phyloP scores from a whole-genome alignment of 2,329 filamentous ascomycete genomes.

The Metarhizium guizhouense region DNA sequence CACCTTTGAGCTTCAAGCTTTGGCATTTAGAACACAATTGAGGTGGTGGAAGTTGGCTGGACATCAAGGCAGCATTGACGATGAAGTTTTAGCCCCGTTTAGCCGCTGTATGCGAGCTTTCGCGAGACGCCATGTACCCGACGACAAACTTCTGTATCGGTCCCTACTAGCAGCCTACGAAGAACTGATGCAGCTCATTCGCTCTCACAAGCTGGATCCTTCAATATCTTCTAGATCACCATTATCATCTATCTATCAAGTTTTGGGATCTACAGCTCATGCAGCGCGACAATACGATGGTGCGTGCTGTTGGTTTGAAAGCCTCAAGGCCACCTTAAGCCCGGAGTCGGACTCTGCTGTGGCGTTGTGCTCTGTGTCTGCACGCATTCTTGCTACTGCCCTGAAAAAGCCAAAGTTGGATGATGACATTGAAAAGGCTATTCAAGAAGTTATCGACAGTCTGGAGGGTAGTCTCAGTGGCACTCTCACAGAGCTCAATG shows the following conservation, averaged over 20 bases:
- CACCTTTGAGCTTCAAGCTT: conserved; percentile 53
- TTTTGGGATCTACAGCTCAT: conserved; percentile 40
- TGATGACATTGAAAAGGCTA: conserved; percentile 29
- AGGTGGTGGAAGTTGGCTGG: conserved; percentile 56
- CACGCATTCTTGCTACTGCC: conserved; percentile 45
- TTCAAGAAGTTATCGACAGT: conserved; percentile 40
- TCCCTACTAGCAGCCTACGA: conserved; percentile 23
- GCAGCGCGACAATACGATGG: conserved; percentile 36
- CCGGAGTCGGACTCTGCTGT: conserved; percentile 36
- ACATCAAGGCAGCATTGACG: conserved; percentile 50
- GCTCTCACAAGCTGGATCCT: conserved; percentile 23
- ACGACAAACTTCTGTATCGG: conserved; percentile 27
- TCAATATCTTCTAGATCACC: conserved; percentile 31
- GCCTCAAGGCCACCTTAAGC: conserved; percentile 30
- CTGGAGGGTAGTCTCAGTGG: conserved; percentile 53
- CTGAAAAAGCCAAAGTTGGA: conserved; percentile 34
- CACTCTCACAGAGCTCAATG: conserved; percentile 49
- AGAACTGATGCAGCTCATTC: conserved; percentile 22
- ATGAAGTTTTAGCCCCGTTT: conserved; percentile 58
- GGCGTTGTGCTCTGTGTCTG: conserved; percentile 41
- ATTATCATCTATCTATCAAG: conserved; percentile 40
- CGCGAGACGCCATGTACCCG: conserved; percentile 38
- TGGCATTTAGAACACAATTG: conserved; percentile 54
- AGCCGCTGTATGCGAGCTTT: conserved; percentile 55
- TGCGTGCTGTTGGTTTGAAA: conserved; percentile 46